phyloP scores from a whole-genome alignment of 768 basidiomycete species.

The Pleurotus salmoneostramineus region DNA sequence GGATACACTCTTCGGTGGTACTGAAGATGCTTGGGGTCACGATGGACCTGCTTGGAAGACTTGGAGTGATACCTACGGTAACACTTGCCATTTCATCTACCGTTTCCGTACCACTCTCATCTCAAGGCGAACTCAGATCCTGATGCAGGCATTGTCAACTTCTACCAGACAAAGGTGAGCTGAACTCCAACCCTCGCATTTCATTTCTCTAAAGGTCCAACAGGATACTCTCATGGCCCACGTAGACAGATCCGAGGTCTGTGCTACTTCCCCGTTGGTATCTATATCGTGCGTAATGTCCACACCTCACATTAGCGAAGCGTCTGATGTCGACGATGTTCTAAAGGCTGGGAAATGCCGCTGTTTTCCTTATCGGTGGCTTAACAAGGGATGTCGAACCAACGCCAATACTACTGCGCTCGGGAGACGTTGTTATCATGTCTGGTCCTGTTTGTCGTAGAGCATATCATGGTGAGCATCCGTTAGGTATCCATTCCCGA shows the following conservation, averaged over 20 bases:
- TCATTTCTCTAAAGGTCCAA: not conserved
- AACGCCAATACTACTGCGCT: constrained; percentile 78
- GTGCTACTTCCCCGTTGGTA: constrained; percentile 87
- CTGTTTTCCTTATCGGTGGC: constrained; percentile 88
- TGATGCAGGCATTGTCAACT: constrained; percentile 96
- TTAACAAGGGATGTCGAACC: constrained; percentile 74
- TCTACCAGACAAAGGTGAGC: constrained; percentile 74
- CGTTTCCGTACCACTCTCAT: not conserved
- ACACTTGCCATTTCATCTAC: not conserved
- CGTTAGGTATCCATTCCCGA: constrained; percentile 14
- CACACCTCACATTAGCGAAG: not conserved
- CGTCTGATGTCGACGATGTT: not conserved
- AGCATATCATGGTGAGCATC: constrained; percentile 79
- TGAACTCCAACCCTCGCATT: not conserved
- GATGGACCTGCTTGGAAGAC: constrained; percentile 59
- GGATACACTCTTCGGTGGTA: constrained; percentile 52
- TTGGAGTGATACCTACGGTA: constrained; percentile 83
- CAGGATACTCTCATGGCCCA: constrained; percentile 95
- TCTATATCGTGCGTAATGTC: constrained; percentile 75
- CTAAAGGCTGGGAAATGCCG: constrained; percentile 79
- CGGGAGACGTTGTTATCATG: constrained; percentile 93
- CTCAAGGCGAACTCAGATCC: constrained; percentile 51
- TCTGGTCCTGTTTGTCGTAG: constrained; percentile 80
- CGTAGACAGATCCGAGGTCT: constrained; percentile 95
- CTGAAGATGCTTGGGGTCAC: constrained; percentile 45